Percentiles rank a stretch among this genome's conserved stretches.
These are phyloP conservation scores for Cytospora piceae DNA, from an alignment of 2,329 filamentous ascomycete species.

Conservation along the genomic window DNA sequence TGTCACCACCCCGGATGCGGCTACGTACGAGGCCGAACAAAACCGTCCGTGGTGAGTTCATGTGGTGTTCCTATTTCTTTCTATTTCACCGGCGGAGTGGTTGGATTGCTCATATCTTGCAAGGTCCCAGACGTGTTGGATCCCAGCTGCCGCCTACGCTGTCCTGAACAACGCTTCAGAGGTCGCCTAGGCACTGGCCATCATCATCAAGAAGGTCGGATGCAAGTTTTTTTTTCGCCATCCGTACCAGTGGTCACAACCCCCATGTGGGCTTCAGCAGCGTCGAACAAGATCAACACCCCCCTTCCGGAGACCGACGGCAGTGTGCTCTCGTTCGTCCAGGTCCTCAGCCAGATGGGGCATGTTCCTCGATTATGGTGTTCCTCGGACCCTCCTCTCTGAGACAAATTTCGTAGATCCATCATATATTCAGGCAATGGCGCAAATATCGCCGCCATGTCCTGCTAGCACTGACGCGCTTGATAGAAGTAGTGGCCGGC, in stretches of 20 bases:
- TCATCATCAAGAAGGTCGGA: conserved; percentile 21
- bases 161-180: conserved; percentile 23
- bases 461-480: no score
- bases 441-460: no score
- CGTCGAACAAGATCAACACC: no score
- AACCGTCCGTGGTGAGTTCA: conserved; percentile 11
- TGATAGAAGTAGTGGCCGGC: no score
- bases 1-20: background rate
- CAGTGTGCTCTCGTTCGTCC: no score
- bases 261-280: conserved; percentile 31
- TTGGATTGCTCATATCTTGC: background rate
- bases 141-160: conserved; percentile 29
- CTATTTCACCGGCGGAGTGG: background rate
- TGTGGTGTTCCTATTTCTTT: background rate
- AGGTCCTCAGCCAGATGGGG: no score
- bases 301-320: no score
- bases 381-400: no score
- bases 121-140: conserved; percentile 29
- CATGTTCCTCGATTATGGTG: no score
- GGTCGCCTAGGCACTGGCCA: conserved; percentile 24
- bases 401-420: no score
- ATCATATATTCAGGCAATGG: no score
- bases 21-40: background rate
- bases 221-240: conserved; percentile 31
- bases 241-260: conserved; percentile 32